Evolutionary conservation across 768 basidiomycete species (phyloP).

Genomic region (Coprinopsis marcescibilis): DNA sequence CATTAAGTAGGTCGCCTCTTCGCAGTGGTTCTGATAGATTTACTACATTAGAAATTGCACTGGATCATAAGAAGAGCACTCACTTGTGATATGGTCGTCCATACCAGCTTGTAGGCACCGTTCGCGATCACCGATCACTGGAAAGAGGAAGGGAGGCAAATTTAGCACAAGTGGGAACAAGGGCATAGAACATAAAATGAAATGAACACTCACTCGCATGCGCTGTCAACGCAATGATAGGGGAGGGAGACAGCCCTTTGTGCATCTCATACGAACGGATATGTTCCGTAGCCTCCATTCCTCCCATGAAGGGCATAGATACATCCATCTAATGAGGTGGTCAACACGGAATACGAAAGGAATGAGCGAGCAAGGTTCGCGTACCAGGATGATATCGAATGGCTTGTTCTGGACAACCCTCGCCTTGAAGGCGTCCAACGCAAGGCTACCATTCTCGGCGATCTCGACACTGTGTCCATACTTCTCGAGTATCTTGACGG

Average conservation of each 20-base stretch:
- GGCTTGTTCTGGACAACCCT: slow-evolving; percentile 64
- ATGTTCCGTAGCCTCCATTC: slow-evolving; percentile 93
- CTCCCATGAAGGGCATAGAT: slow-evolving; percentile 98
- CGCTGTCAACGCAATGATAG: slow-evolving; percentile 95
- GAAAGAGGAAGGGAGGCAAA: too few species aligned
- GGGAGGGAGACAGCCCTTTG: slow-evolving; percentile 63
- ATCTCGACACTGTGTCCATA: slow-evolving; percentile 95
- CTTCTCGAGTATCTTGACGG: slow-evolving; percentile 93
- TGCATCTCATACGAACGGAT: slow-evolving; percentile 82
- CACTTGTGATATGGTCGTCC: slow-evolving; percentile 82
- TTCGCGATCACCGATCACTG: slow-evolving; percentile 77
- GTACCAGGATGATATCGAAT: slow-evolving; percentile 90
- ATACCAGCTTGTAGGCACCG: slow-evolving; percentile 46
- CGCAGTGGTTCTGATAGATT: slow-evolving; percentile 62
- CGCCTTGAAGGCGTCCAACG: slow-evolving; percentile 87
- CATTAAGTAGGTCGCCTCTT: slow-evolving; percentile 72
- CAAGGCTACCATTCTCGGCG: slow-evolving; percentile 93
- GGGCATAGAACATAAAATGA: background rate
- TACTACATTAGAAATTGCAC: slow-evolving; percentile 10
- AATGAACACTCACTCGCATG: slow-evolving; percentile 89
- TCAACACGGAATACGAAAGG: slow-evolving; percentile 1
- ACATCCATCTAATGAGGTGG: slow-evolving; percentile 76
- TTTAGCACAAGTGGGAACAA: slow-evolving; percentile 8
- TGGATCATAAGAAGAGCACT: slow-evolving; percentile 19
- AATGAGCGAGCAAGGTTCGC: slow-evolving; percentile 26